Percentiles rank a stretch among this genome's conserved stretches.
phyloP scores from a whole-genome alignment of 2,329 filamentous ascomycete genomes.

The Falciphora oryzae region DNA sequence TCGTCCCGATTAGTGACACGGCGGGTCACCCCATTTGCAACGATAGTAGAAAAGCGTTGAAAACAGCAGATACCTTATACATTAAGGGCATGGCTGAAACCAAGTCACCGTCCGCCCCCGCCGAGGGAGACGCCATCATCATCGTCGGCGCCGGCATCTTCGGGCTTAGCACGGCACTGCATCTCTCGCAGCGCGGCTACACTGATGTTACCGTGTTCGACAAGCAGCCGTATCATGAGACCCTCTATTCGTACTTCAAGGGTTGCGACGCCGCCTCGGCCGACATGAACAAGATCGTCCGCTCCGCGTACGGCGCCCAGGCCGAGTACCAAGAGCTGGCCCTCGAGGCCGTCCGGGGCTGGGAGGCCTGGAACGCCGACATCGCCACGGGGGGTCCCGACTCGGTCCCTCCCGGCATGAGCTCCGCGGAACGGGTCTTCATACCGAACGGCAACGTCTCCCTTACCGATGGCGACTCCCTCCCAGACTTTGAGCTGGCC shows the following conservation, averaged over 20 bases:
- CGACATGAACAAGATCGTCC: constrained; percentile 40
- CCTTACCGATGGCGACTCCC: constrained; percentile 17
- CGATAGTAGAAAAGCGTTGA: too few species aligned
- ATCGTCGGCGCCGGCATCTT: constrained; percentile 30
- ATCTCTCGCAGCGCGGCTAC: constrained; percentile 39
- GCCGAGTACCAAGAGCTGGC: constrained; percentile 41
- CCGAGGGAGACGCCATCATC: constrained; percentile 22
- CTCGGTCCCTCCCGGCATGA: constrained; percentile 31
- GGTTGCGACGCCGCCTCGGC: constrained; percentile 40
- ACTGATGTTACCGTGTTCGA: constrained; percentile 42
- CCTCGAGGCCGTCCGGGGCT: constrained; percentile 33
- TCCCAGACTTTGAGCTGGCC: constrained; percentile 29
- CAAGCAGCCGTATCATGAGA: constrained; percentile 35
- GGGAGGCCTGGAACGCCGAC: constrained; percentile 40
- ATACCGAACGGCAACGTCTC: constrained; percentile 31
- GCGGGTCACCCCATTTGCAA: too few species aligned
- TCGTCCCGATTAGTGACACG: too few species aligned
- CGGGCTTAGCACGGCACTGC: constrained; percentile 35
- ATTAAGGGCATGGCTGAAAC: too few species aligned
- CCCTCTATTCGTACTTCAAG: constrained; percentile 32
- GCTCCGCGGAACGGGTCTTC: constrained; percentile 28
- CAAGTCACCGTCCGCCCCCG: too few species aligned
- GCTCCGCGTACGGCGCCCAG: constrained; percentile 35
- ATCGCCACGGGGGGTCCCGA: constrained; percentile 20
- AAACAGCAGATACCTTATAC: too few species aligned